Evolutionary conservation across 352 stramenopile species (phyloP).

Genomic region (Phytophthora constricta): DNA sequence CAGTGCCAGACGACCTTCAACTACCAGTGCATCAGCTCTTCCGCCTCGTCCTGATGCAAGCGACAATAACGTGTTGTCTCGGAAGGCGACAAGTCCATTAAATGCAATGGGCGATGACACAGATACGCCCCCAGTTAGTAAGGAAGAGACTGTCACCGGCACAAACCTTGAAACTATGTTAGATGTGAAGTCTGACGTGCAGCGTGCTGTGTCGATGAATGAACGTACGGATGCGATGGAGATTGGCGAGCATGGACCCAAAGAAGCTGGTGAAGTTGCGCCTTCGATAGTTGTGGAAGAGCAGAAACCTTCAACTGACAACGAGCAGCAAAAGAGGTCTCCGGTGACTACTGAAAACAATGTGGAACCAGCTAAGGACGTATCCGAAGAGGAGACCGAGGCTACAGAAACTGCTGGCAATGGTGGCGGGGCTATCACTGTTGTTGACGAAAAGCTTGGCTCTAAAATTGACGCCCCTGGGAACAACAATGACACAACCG

Average conservation of each 20-base stretch:
- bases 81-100: slow-evolving; percentile 23
- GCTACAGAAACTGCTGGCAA: slow-evolving; percentile 1
- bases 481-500: background rate
- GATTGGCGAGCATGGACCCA: slow-evolving; percentile 7
- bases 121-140: slow-evolving; percentile 10
- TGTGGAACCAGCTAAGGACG: slow-evolving; percentile 5
- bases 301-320: background rate
- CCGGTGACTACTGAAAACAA: background rate
- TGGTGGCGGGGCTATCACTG: background rate
- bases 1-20: slow-evolving; percentile 30
- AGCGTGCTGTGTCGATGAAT: slow-evolving; percentile 3
- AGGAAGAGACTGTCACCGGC: slow-evolving; percentile 11
- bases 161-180: background rate
- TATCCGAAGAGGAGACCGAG: background rate
- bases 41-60: slow-evolving; percentile 41
- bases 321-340: background rate
- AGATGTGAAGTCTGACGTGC: background rate
- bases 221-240: slow-evolving; percentile 12
- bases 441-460: no score
- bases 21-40: slow-evolving; percentile 26
- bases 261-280: slow-evolving; percentile 5
- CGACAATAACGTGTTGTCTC: slow-evolving; percentile 34
- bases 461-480: background rate
- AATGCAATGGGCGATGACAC: slow-evolving; percentile 17
- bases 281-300: background rate